Conservation (phyloP, 1,284 basidiomycete species). For the Trichosporon faecale region DNA sequence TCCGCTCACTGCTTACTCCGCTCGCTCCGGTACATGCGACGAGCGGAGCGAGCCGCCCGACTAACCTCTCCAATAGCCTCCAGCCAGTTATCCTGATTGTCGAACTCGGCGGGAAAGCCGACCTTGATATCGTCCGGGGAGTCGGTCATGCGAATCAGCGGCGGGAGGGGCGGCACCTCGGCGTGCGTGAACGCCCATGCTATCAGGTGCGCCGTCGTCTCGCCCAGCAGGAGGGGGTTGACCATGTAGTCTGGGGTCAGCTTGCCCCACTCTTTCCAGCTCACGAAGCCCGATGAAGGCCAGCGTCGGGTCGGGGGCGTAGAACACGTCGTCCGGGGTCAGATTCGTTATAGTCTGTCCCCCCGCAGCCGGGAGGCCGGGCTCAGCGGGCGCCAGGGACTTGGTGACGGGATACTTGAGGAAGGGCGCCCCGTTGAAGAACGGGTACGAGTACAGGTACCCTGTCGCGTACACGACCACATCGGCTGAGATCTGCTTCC, state of each 20-base stretch:
- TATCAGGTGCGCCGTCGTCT: conserved; percentile 50
- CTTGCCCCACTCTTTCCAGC: too few relatives aligned
- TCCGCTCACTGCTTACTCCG: too few relatives aligned
- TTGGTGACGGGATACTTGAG: conserved; percentile 23
- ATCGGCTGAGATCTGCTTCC: conserved; percentile 34
- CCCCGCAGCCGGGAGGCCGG: conserved; percentile 22
- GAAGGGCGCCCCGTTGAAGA: conserved; percentile 33
- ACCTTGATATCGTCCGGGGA: conserved; percentile 21
- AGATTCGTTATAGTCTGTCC: conserved; percentile 28
- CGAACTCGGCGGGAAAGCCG: conserved; percentile 26
- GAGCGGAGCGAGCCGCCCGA: background rate
- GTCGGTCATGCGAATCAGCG: conserved; percentile 20
- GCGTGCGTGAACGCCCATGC: conserved; percentile 21
- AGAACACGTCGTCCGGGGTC: conserved; percentile 39
- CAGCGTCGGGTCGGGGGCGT: conserved; percentile 47
- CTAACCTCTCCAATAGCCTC: conserved; percentile 31
- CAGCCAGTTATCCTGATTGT: conserved; percentile 31
- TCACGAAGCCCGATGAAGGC: conserved; percentile 48
- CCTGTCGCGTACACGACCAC: conserved; percentile 55
- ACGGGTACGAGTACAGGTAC: conserved; percentile 53
- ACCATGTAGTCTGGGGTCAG: conserved; percentile 44
- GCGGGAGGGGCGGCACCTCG: conserved; percentile 25
- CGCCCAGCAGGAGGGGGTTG: conserved; percentile 54
- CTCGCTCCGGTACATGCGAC: too few relatives aligned
- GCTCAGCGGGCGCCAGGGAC: conserved; percentile 15